These are phyloP conservation scores for Apiospora aurea DNA, from an alignment of 2,329 filamentous ascomycete species.

Conservation along the genomic window DNA sequence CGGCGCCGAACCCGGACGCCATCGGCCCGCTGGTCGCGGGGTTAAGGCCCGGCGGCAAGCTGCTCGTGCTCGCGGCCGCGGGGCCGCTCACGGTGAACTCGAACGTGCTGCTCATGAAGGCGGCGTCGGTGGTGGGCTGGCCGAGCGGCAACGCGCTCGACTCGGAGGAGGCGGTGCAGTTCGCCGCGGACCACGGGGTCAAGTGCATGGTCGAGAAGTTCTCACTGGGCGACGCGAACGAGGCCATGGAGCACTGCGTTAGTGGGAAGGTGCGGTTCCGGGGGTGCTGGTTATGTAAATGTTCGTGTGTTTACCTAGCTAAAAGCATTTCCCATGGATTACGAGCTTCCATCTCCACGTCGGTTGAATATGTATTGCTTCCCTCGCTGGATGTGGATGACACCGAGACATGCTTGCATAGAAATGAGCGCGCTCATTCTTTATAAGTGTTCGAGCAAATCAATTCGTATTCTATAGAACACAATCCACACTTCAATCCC, in stretches of 20 bases:
- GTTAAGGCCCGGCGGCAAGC: conserved; percentile 61
- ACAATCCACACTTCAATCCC: not conserved
- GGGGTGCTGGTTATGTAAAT: conserved; percentile 49
- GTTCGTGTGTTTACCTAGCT: not conserved
- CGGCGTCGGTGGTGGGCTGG: conserved; percentile 68
- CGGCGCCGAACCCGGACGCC: conserved; percentile 65
- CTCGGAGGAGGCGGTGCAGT: conserved; percentile 70
- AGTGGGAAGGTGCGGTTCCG: conserved; percentile 54
- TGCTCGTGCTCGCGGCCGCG: conserved; percentile 64
- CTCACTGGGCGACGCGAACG: conserved; percentile 58
- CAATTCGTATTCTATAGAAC: not conserved
- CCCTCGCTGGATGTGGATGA: not conserved
- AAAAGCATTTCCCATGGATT: not conserved
- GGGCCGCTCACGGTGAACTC: conserved; percentile 55
- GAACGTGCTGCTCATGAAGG: conserved; percentile 52
- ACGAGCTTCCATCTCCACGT: not conserved
- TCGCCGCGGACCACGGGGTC: conserved; percentile 67
- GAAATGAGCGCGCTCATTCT: not conserved
- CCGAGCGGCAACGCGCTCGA: conserved; percentile 70
- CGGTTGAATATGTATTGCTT: not conserved
- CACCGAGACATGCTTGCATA: not conserved
- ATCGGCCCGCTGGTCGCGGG: conserved; percentile 62
- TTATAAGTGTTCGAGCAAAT: not conserved
- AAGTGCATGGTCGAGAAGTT: conserved; percentile 72
- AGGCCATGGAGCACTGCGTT: conserved; percentile 51